Evolutionary conservation across 371 early-diverging fungal genomes (phyloP), one percentile per base, ranked within the genome.

Genomic region (Mucor lusitanicus): DNA sequence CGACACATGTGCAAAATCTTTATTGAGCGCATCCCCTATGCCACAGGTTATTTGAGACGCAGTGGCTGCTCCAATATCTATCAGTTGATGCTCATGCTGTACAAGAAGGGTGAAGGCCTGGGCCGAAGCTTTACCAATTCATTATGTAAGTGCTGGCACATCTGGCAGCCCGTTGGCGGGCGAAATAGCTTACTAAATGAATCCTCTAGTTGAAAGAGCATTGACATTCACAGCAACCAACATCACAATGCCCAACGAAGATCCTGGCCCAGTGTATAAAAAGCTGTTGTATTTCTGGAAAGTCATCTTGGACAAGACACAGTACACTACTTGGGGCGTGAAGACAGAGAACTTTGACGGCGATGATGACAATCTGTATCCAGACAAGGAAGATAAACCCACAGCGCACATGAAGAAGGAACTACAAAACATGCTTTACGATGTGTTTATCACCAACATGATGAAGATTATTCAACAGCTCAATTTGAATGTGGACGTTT

Each of bases 171-270:
- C 2, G 30, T 42, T 44, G 11, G 6, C 9, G 6, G 21, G 25
- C 0, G 23, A 28, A 53, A 1, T n/a, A 28, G 5, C 7, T 12
- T 32, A 56, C 17, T 28, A 6, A 44, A 17, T 53, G 3, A 27
- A 25, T 15, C 55, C 0, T 55, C 0, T 69, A 91, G 91, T 88
- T 23, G 87, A 89, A 69, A 81, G 85, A 42, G 72, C 87, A 17
- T 61, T 91, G 32, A 70, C 88, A 12, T 80, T 79, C 32, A 90
- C 91, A 0, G 87, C 89, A 57, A 77, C 69, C 0, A 63, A 64
- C 15, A 61, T 66, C 1, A 37, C 62, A 3, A 13, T 64, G 21
- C 63, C 32, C 1, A 55, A 68, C 17, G 19, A 63, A 19, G 67
- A 70, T 9, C 62, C 59, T 8, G 63, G 65, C 0, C 77, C 65